phyloP scores from a whole-genome alignment of 768 basidiomycete genomes.

The Gymnopilus junonius region DNA sequence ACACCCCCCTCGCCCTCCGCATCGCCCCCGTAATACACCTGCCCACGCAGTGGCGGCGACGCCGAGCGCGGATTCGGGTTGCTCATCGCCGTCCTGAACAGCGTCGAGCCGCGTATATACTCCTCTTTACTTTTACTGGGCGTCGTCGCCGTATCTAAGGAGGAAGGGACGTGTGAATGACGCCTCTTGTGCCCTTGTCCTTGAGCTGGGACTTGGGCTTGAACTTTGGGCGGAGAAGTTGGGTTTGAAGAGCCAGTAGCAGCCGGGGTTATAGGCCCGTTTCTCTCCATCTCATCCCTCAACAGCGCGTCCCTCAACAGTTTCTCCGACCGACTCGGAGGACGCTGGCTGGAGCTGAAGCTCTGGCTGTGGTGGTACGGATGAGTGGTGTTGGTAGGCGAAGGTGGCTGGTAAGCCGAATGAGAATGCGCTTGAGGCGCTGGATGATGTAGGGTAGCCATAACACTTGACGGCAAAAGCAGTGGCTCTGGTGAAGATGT shows the following conservation, averaged over 20 bases:
- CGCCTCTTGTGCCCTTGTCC: slow-evolving; percentile 26
- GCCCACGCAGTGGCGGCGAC: slow-evolving; percentile 13
- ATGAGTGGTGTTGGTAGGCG: neutral
- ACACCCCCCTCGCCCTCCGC: neutral
- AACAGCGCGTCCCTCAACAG: slow-evolving; percentile 60
- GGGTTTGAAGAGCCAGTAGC: slow-evolving; percentile 12
- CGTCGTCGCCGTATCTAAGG: neutral
- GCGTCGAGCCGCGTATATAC: slow-evolving; percentile 29
- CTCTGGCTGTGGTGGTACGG: slow-evolving; percentile 1
- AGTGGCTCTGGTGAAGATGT: too few species aligned
- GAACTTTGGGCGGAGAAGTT: neutral
- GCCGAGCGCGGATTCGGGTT: slow-evolving; percentile 24
- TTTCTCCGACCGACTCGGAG: slow-evolving; percentile 56
- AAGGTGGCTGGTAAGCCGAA: neutral
- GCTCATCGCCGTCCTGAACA: slow-evolving; percentile 36
- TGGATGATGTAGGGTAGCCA: neutral
- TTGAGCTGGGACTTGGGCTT: too few species aligned
- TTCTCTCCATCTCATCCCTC: slow-evolving; percentile 47
- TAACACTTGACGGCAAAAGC: too few species aligned
- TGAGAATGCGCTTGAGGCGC: neutral
- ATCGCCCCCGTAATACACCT: slow-evolving; percentile 12
- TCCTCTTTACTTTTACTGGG: slow-evolving; percentile 11
- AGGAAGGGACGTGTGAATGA: slow-evolving; percentile 35
- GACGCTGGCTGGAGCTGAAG: slow-evolving; percentile 29
- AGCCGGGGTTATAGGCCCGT: neutral